phyloP scores from a whole-genome alignment of 495 filamentous ascomycete species.

The Trichoderma erinaceum region DNA sequence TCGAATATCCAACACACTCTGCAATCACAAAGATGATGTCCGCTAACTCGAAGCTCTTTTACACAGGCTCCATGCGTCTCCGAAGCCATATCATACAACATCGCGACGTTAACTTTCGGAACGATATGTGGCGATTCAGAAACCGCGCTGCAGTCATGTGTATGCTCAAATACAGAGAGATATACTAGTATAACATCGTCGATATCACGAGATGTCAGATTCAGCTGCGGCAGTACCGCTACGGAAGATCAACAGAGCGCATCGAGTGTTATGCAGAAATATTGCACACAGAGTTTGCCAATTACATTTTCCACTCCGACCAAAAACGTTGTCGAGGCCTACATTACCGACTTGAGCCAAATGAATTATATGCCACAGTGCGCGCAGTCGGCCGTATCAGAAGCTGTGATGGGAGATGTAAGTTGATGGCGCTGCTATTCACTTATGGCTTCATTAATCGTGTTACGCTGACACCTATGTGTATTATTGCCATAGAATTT shows the following conservation, averaged over 20 bases:
- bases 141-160: constrained; percentile 39
- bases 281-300: constrained; percentile 38
- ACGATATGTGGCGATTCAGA: constrained; percentile 33
- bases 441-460: background rate
- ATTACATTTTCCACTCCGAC: constrained; percentile 33
- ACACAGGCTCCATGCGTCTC: constrained; percentile 43
- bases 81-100: constrained; percentile 33
- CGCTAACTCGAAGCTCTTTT: constrained; percentile 6
- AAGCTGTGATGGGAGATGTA: constrained; percentile 30
- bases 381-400: constrained; percentile 32
- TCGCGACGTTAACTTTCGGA: constrained; percentile 34
- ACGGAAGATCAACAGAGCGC: constrained; percentile 42
- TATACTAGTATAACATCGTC: constrained; percentile 32
- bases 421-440: constrained; percentile 17
- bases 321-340: constrained; percentile 30
- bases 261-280: constrained; percentile 36
- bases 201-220: constrained; percentile 34
- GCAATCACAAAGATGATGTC: background rate
- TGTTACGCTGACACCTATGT: background rate
- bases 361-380: constrained; percentile 39
- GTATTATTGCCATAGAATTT: background rate
- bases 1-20: background rate
- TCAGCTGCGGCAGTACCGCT: constrained; percentile 37
- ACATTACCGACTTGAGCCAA: constrained; percentile 44
- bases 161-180: constrained; percentile 45